Evolutionary conservation across 73 alveolate species (phyloP), one percentile per base, ranked within the genome.

Genomic region (Paramecium bursaria): DNA sequence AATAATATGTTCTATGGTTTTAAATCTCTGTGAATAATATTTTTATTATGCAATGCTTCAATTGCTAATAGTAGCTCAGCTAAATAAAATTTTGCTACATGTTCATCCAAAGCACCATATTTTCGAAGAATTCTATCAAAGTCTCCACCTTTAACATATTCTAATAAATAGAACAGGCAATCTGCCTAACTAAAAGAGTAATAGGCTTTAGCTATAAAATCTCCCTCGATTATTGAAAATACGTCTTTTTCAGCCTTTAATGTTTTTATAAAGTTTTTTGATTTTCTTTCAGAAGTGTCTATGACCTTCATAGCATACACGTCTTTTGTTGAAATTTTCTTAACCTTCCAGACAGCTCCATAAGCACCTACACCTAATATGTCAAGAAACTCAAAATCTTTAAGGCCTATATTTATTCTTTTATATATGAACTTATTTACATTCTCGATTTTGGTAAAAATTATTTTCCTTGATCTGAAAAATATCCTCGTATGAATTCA

Each of bases 231-330:
- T 46, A 86, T 52, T 46, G 79, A 52, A 44, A 92, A 90, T n/a
- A 75, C 90, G 19, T 90, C 85, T 50, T 82, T 85, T 50, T 92
- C 97, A 49, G 91, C 91, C 44, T 90, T 50, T 2, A 92, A 90
- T 19, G 79, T 80, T 73, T 90, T 89, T 9, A 88, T 52, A 42
- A 85, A 89, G 44, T 91, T 91, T 48, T 92, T 86, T 67, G 86
- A 92, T 22, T 75, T 86, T 92, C 77, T 88, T 47, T 92, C 85
- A 30, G 60, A 76, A 46, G 93, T 92, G 77, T 95, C 96, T 35
- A 95, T 91, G 4, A 93, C 95, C 60, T 95, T 95, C 73, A 93
- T 90, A 2, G 99, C 99, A 90, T 92, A 95, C 15, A 91, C 73
- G 27, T 91, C 97, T 42, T 91, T 54, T 0, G 99, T 95, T 50